These are phyloP conservation scores for Teunomyces barrocoloradensis DNA, from an alignment of 805 yeast species.

Conservation along the genomic window DNA sequence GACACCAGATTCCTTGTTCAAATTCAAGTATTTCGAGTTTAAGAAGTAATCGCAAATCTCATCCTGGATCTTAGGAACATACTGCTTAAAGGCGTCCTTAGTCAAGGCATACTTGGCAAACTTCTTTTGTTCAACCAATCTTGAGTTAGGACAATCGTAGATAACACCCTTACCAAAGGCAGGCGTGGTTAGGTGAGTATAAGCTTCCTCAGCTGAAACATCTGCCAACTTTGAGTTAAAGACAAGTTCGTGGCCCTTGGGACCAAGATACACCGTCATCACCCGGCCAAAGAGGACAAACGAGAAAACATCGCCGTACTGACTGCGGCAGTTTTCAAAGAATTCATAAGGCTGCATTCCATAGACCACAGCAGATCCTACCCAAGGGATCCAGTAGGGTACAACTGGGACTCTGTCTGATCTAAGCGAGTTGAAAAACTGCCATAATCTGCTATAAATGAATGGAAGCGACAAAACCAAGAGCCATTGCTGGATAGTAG, in stretches of 20 bases:
- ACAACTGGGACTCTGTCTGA: conserved; percentile 85
- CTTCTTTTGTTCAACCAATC: conserved; percentile 96
- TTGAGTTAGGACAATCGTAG: conserved; percentile 90
- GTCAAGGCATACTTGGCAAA: conserved; percentile 89
- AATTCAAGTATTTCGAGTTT: conserved; percentile 46
- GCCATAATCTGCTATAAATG: conserved; percentile 53
- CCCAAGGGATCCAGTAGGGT: conserved; percentile 91
- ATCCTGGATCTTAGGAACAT: conserved; percentile 82
- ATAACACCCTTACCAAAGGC: conserved; percentile 96
- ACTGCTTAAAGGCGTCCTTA: conserved; percentile 72
- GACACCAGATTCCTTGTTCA: conserved; percentile 40
- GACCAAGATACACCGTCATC: conserved; percentile 95
- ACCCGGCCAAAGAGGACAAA: conserved; percentile 84
- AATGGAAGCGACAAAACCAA: conserved; percentile 51
- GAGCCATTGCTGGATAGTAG: conserved; percentile 15
- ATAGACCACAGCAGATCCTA: conserved; percentile 84
- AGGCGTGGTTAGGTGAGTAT: conserved; percentile 91
- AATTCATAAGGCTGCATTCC: conserved; percentile 96
- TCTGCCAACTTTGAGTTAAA: conserved; percentile 85
- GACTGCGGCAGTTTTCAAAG: conserved; percentile 70
- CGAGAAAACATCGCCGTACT: conserved; percentile 90
- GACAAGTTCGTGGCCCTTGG: conserved; percentile 95
- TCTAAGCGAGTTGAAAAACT: conserved; percentile 61
- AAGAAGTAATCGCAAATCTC: conserved; percentile 69
- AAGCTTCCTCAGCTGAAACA: conserved; percentile 95